phyloP scores from a whole-genome alignment of 495 filamentous ascomycete genomes.

The Cercophora samala region DNA sequence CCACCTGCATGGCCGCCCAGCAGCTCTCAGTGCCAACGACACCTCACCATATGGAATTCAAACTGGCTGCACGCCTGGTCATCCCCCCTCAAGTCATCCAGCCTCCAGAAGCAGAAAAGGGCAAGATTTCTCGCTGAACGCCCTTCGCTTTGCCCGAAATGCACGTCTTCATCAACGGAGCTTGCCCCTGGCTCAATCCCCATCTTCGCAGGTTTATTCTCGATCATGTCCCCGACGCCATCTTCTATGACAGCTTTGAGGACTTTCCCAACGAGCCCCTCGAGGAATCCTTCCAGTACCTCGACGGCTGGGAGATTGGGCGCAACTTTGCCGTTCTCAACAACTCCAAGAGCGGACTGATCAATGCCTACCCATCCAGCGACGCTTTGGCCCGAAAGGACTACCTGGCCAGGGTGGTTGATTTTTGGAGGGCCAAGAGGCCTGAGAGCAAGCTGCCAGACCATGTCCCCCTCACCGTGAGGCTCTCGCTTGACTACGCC shows the following conservation, averaged over 20 bases:
- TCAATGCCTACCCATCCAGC: constrained; percentile 31
- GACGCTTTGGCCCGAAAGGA: constrained; percentile 29
- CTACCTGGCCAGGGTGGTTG: constrained; percentile 24
- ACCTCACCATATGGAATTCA: not conserved
- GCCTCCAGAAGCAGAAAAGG: constrained; percentile 15
- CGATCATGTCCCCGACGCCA: constrained; percentile 19
- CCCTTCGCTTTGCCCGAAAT: constrained; percentile 4
- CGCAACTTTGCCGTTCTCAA: constrained; percentile 25
- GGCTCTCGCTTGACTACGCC: constrained; percentile 74
- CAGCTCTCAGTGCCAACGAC: not conserved
- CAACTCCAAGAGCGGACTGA: constrained; percentile 16
- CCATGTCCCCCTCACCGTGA: constrained; percentile 59
- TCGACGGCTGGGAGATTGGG: constrained; percentile 24
- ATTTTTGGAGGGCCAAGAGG: constrained; percentile 51
- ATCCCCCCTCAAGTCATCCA: not conserved
- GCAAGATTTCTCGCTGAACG: constrained; percentile 11
- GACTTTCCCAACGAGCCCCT: constrained; percentile 18
- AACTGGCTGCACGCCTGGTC: not conserved
- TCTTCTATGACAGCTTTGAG: constrained; percentile 19
- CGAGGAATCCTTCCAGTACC: constrained; percentile 20
- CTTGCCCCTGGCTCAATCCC: constrained; percentile 23
- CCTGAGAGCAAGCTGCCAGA: constrained; percentile 54
- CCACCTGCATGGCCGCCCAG: not conserved
- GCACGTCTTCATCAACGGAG: constrained; percentile 22
- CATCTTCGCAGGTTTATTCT: constrained; percentile 24